Percentiles rank a stretch among this genome's conserved stretches.
Evolutionary conservation across 2,329 filamentous ascomycete genomes (phyloP).

Genomic region (Ceratocystis harringtonii): DNA sequence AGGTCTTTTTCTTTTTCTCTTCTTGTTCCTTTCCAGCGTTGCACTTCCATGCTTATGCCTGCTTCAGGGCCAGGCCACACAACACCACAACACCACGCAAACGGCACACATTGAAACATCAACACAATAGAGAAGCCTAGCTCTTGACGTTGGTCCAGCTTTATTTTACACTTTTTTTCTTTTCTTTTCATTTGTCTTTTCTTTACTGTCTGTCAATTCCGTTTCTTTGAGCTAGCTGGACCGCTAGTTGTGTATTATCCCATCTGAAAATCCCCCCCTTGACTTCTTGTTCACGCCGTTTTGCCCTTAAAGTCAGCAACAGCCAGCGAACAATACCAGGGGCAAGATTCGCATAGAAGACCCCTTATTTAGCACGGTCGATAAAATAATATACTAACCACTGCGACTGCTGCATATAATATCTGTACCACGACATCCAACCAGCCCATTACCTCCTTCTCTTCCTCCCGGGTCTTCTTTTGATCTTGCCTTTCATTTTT

Average conservation of each 20-base stretch:
- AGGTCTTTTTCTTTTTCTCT: too few relatives aligned
- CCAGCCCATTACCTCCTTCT: not conserved
- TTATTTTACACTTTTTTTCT: not conserved
- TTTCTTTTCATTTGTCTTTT: not conserved
- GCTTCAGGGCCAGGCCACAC: not conserved
- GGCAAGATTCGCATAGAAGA: not conserved
- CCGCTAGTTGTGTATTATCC: too few relatives aligned
- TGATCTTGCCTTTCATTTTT: not conserved
- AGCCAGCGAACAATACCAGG: not conserved
- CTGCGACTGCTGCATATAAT: not conserved
- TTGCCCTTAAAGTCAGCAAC: not conserved
- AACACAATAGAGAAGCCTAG: not conserved
- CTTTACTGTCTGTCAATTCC: not conserved
- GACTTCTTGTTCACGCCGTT: not conserved
- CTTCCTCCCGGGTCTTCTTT: not conserved
- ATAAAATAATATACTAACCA: constrained; percentile 1
- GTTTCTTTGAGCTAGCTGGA: too few relatives aligned
- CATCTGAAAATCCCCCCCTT: too few relatives aligned
- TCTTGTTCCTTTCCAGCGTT: not conserved
- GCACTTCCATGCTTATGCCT: not conserved
- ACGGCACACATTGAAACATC: not conserved
- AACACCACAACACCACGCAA: not conserved
- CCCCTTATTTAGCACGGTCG: constrained; percentile 3
- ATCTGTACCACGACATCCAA: constrained; percentile 4
- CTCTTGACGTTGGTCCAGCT: not conserved